Evolutionary conservation across 2,329 filamentous ascomycete genomes (phyloP).

Genomic region (Calonectria pseudoturangicola): DNA sequence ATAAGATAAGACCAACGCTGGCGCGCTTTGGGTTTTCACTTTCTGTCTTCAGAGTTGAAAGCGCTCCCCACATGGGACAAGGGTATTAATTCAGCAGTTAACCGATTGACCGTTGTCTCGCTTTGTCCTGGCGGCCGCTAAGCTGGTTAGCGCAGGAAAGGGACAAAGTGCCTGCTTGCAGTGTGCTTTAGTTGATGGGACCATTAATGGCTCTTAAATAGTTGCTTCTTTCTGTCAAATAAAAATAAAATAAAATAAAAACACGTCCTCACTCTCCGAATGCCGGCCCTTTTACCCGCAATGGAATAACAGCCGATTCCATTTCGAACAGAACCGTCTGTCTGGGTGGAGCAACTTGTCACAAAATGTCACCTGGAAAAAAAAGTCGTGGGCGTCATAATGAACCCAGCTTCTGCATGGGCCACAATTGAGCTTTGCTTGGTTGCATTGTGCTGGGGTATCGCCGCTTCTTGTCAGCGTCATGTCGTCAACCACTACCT

Average conservation of each 20-base stretch:
- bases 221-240: neutral
- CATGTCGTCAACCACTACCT: slow-evolving; percentile 25
- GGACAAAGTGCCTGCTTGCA: neutral
- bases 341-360: slow-evolving; percentile 44
- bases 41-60: neutral
- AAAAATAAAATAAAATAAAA: neutral
- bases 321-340: slow-evolving; percentile 32
- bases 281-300: slow-evolving; percentile 9
- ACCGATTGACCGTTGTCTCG: slow-evolving; percentile 3
- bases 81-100: slow-evolving; percentile 5
- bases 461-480: slow-evolving; percentile 46
- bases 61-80: slow-evolving; percentile 21
- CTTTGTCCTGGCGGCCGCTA: slow-evolving; percentile 18
- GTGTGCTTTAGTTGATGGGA: neutral
- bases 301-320: slow-evolving; percentile 13
- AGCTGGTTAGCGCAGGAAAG: slow-evolving; percentile 6
- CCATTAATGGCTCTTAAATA: slow-evolving; percentile 1
- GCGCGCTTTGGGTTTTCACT: neutral
- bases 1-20: slow-evolving; percentile 46
- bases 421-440: slow-evolving; percentile 35
- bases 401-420: slow-evolving; percentile 40
- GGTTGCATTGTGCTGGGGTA: slow-evolving; percentile 46
- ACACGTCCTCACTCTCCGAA: neutral
- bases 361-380: slow-evolving; percentile 40
- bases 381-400: slow-evolving; percentile 42